Base-by-base conservation (phyloP, 1,284 basidiomycete genomes). In the Phlebopus sp. region DNA sequence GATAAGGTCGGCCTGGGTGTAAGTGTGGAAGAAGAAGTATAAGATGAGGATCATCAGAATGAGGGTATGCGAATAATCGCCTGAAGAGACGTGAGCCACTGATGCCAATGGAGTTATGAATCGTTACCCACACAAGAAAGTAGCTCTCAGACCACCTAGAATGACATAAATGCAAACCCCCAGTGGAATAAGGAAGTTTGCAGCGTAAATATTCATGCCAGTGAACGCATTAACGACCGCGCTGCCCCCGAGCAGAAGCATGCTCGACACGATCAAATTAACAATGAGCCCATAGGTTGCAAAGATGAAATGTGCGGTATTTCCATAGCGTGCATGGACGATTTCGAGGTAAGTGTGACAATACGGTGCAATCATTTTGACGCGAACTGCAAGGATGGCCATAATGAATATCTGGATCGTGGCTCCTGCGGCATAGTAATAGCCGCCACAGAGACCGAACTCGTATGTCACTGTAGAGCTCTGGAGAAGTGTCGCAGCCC, bases 261-360 rank as follows among this genome's bases (percentile, higher is more conserved):
- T 79, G 50, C 75, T 73, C 9, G 79, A 81, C 15, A 85, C 83
- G 51, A 86, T 72, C 51, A 82, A 65, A 62, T 84, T 85, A 39
- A 82, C 83, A 5, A 77, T 75, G 2, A 86, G 61, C 14, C 67
- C 65, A 53, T 75, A 77, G 31, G 44, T 48, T n/a, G 30, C 34
- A 30, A 44, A 29, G 27, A 48, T 42, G 18, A 47, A 43, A 29
- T 35, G 40, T 10, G 52, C 69, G 35, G 53, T 32, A 45, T 60
- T 49, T 37, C 59, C 48, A 77, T 83, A 60, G 86, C 89, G 72
- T 79, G 82, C 63, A 83, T 72, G 70, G 84, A 90, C 76, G 52
- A 90, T 83, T 63, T 90, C 84, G 29, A 83, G 73, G 68, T 71
- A 83, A 15, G 77, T 79, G 53, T 81, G 77, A 7, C 78, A 80